These are phyloP conservation scores for Butyriboletus loyo DNA, from an alignment of 768 basidiomycete species.

Conservation along the genomic window DNA sequence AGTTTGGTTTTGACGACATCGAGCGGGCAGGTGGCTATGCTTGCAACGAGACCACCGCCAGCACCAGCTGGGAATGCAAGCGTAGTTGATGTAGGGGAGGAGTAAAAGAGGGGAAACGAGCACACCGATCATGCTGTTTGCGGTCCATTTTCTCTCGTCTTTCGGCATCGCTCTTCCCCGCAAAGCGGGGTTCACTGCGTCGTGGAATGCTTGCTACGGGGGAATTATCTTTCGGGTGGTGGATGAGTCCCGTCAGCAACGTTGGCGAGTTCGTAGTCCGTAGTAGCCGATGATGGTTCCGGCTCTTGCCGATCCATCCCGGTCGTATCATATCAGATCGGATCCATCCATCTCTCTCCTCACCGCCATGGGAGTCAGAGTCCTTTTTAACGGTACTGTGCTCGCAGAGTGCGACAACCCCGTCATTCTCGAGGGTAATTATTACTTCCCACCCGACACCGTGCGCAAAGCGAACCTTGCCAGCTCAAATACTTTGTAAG, in stretches of 20 bases:
- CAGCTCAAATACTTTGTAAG: slow-evolving; percentile 53
- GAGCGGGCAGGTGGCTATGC: slow-evolving; percentile 92
- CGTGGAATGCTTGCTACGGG: not conserved
- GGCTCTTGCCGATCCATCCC: slow-evolving; percentile 18
- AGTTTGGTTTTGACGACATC: slow-evolving; percentile 98
- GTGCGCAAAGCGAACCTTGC: slow-evolving; percentile 46
- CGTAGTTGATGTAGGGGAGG: not conserved
- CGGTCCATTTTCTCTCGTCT: slow-evolving; percentile 60
- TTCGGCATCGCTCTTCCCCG: slow-evolving; percentile 68
- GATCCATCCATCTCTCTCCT: not conserved
- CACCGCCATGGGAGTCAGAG: slow-evolving; percentile 44
- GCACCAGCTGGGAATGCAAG: slow-evolving; percentile 67
- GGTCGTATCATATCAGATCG: slow-evolving; percentile 6
- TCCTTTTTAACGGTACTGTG: slow-evolving; percentile 43
- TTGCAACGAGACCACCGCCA: slow-evolving; percentile 89
- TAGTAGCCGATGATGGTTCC: slow-evolving; percentile 10
- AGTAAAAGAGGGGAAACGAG: slow-evolving; percentile 1
- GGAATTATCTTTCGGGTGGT: not conserved
- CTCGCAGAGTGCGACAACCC: slow-evolving; percentile 61
- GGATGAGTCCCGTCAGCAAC: not conserved
- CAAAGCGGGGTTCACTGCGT: slow-evolving; percentile 42
- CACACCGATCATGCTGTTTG: slow-evolving; percentile 82
- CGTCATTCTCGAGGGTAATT: slow-evolving; percentile 60
- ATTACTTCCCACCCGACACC: slow-evolving; percentile 66
- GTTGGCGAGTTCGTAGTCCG: not conserved